Base-by-base conservation (phyloP, 345 rosid species). In the Dovyalis caffra region DNA sequence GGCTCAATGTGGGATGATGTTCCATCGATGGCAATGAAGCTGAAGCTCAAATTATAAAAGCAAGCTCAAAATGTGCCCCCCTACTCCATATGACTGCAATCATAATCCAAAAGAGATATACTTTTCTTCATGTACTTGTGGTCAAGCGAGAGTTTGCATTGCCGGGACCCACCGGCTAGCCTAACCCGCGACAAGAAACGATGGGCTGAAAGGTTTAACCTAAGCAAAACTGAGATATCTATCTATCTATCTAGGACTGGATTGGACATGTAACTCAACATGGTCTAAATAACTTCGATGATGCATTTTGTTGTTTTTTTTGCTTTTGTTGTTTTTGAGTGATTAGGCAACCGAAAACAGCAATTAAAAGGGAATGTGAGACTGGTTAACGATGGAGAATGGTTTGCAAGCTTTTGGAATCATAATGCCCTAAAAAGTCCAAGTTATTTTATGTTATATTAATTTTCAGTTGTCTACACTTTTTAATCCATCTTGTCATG, bases 201-300 rank as follows among this genome's bases (percentile, higher is more conserved):
- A 86, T 86, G 91, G 89, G 88, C 82, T 87, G 72, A 88, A 86
- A 83, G 85, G 78, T 78, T 75, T 80, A 75, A 78, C 80, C 85
- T 83, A 84, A 77, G 76, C 84, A 81, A 74, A 34, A 74, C 68
- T 70, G 66, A 73, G n/a, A n/a, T n/a, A n/a, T n/a, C n/a, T n/a
- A n/a, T n/a, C n/a, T 76, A 16, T 53, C 11, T 28, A 6, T 68
- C 33, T 14, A 71, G 70, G 81, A 84, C 81, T 81, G 69, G 86
- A 84, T 83, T 81, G 69, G 86, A 80, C 83, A 79, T 74, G 29
- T 76, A 75, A 79, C 87, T 75, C 79, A 64, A 73, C 65, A 21
- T 47, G 18, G 70, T 76, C 73, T 66, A 32, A 61, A 57, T 73
- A 64, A 75, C 70, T 63, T 74, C 64, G 26, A 60, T 70, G 80